phyloP scores from a whole-genome alignment of 2,329 filamentous ascomycete genomes.

The Beauveria sp. region DNA sequence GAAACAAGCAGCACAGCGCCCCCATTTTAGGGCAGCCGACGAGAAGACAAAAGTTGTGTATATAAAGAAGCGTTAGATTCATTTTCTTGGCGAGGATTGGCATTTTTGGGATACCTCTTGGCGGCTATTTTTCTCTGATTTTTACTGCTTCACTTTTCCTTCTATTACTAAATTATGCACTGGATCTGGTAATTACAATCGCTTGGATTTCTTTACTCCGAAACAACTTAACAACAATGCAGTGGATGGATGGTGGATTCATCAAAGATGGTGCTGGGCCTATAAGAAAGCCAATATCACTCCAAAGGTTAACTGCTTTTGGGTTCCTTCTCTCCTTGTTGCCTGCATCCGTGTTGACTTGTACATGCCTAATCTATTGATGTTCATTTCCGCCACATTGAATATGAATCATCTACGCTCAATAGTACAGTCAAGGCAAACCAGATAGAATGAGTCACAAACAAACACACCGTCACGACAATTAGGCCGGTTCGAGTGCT shows the following conservation, averaged over 20 bases:
- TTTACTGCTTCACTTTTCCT: not conserved
- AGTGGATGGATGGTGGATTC: not conserved
- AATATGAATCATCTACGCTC: too few species aligned
- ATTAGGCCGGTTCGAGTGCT: too few species aligned
- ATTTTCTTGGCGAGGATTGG: constrained; percentile 1
- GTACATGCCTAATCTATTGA: too few species aligned
- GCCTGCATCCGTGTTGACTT: not conserved
- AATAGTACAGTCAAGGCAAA: too few species aligned
- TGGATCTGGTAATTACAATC: constrained; percentile 1
- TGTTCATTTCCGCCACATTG: too few species aligned
- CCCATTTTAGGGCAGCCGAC: not conserved
- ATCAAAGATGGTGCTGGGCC: not conserved
- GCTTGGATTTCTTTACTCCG: not conserved
- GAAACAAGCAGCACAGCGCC: not conserved
- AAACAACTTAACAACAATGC: not conserved
- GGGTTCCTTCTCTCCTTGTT: not conserved
- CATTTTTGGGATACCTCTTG: not conserved
- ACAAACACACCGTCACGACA: too few species aligned
- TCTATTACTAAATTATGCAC: not conserved
- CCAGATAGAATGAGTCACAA: too few species aligned
- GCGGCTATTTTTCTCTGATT: not conserved
- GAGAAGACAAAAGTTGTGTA: constrained; percentile 5
- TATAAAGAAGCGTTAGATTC: constrained; percentile 6
- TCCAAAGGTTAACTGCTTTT: not conserved
- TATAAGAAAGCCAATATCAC: not conserved